A percentile compares a stretch with the other conserved stretches of the same genome.
Conservation (phyloP, 78 protist genomes). For the Monosiga brevicollis region DNA sequence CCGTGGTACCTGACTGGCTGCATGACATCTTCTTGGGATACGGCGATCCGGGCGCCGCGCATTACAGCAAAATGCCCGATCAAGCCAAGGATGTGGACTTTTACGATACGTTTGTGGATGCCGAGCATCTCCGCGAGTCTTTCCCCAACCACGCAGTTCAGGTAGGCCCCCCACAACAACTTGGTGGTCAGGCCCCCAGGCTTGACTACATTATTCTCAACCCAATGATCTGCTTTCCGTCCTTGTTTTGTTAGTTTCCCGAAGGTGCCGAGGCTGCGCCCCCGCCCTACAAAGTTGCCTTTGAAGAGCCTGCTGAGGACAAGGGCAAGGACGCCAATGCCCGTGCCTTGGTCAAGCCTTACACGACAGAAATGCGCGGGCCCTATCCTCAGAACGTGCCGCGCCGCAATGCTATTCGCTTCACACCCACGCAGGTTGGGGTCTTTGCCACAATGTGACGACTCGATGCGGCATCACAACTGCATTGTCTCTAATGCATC, state of each 20-base stretch:
- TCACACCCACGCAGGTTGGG: slow-evolving; percentile 61
- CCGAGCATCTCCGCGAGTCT: slow-evolving; percentile 41
- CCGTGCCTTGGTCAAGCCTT: no score
- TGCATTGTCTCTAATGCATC: neutral
- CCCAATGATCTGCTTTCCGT: no score
- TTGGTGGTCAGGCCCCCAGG: no score
- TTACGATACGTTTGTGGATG: slow-evolving; percentile 66
- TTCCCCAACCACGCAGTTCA: slow-evolving; percentile 24
- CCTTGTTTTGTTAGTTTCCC: no score
- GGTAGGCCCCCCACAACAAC: no score
- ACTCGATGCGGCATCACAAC: neutral
- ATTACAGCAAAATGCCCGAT: slow-evolving; percentile 32
- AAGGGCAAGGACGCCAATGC: no score
- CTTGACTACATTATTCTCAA: no score
- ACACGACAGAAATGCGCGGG: slow-evolving; percentile 14
- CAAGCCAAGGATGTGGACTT: slow-evolving; percentile 31
- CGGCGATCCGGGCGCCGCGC: slow-evolving; percentile 27
- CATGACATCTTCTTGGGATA: slow-evolving; percentile 77
- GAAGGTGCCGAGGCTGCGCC: neutral
- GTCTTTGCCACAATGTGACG: no score
- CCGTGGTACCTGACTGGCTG: slow-evolving; percentile 83
- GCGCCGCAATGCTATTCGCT: slow-evolving; percentile 37
- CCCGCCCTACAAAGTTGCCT: neutral
- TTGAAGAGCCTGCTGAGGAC: no score
- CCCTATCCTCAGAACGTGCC: slow-evolving; percentile 50